Percentiles rank a stretch among this genome's conserved stretches.
Evolutionary conservation across 768 basidiomycete species (phyloP).

Genomic region (Leccinum broughii): DNA sequence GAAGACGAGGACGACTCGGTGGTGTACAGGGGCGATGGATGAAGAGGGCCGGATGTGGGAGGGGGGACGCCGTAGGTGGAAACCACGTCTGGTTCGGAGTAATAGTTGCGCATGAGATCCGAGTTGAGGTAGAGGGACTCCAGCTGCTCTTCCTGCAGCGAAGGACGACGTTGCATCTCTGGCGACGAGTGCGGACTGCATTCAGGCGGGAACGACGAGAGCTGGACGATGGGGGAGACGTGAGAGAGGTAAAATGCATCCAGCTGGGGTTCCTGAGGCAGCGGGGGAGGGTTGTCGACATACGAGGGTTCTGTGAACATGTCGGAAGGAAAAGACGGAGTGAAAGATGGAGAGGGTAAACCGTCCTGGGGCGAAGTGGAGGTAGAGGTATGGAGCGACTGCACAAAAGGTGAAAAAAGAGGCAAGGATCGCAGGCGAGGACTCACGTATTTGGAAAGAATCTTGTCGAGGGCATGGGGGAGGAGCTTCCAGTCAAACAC

Average conservation of each 20-base stretch:
- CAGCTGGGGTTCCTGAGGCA: conserved; percentile 15
- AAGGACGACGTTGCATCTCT: conserved; percentile 12
- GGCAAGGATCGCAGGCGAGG: neutral
- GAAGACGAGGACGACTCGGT: conserved; percentile 9
- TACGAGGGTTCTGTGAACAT: conserved; percentile 4
- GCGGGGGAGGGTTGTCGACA: conserved; percentile 7
- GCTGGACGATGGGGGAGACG: conserved; percentile 19
- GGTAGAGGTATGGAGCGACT: conserved; percentile 51
- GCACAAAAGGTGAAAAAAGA: conserved; percentile 5
- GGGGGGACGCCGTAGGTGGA: conserved; percentile 10
- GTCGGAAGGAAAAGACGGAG: conserved; percentile 23
- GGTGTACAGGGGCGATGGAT: conserved; percentile 21
- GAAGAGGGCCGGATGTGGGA: conserved; percentile 8
- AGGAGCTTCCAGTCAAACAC: conserved; percentile 77
- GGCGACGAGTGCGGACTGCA: conserved; percentile 15
- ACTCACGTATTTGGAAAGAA: conserved; percentile 82
- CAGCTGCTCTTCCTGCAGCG: conserved; percentile 25
- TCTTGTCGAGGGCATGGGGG: conserved; percentile 74
- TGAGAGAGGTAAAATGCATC: conserved; percentile 24
- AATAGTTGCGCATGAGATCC: conserved; percentile 26
- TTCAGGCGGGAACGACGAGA: conserved; percentile 19
- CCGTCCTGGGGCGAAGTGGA: conserved; percentile 21
- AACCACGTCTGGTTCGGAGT: conserved; percentile 13
- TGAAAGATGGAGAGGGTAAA: conserved; percentile 34
- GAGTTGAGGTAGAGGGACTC: conserved; percentile 25